phyloP scores from a whole-genome alignment of 129 eudicot genomes.

The Chrysanthemum makinoi region DNA sequence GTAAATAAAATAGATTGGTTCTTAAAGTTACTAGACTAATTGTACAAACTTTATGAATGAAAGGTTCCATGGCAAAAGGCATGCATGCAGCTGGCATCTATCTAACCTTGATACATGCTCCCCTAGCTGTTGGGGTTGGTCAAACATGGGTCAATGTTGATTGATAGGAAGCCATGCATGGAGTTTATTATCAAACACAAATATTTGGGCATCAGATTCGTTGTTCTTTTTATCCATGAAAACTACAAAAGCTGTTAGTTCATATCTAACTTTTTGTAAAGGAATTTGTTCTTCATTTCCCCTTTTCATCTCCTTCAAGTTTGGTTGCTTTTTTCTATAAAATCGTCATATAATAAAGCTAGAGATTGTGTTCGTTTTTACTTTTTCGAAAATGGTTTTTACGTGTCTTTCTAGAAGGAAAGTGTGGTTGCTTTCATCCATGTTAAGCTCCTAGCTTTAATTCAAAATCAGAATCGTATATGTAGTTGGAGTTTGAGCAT shows the following conservation, averaged over 20 bases:
- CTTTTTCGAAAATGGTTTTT: neutral
- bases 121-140: conserved; percentile 10
- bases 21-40: too few species aligned
- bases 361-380: neutral
- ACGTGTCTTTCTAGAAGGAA: too few species aligned
- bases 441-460: too few species aligned
- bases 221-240: conserved; percentile 24
- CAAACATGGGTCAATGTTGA: conserved; percentile 20
- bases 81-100: neutral
- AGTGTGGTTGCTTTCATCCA: too few species aligned
- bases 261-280: conserved; percentile 28
- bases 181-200: conserved; percentile 11
- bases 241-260: conserved; percentile 24
- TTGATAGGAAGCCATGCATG: neutral
- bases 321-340: conserved; percentile 4
- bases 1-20: too few species aligned
- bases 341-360: neutral
- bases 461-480: too few species aligned
- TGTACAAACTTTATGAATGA: too few species aligned
- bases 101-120: conserved; percentile 25
- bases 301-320: conserved; percentile 21
- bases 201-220: conserved; percentile 29
- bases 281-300: conserved; percentile 24
- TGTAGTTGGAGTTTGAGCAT: too few species aligned
- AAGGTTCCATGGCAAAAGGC: conserved; percentile 18